Evolutionary conservation across 2,329 filamentous ascomycete species (phyloP), one percentile per base, ranked within the genome.

Genomic region (Orbilia oligospora): DNA sequence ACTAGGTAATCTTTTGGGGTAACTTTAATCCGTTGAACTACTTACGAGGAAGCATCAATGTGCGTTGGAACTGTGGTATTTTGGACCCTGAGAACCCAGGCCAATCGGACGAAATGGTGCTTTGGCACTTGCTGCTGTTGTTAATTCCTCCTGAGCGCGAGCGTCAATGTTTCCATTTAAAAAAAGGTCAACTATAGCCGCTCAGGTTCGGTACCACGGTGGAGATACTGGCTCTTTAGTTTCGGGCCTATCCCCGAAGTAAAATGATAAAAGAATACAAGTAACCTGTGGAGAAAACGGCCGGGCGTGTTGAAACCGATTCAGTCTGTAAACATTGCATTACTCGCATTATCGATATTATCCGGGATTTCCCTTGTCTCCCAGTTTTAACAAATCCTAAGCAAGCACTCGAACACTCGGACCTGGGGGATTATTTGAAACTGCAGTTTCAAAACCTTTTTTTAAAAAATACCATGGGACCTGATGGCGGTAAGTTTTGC

Each of bases 341-440:
- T 18, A 22, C 53, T 58, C 6, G 53, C 53, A 58, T 61, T 22
- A 41, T 41, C 38, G 12, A 41, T 36, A 36, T 58, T 30, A 22
- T 41, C 55, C 30, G 6, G 55, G 55, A n/a, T 4, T 44, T 36
- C 38, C 55, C 55, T 41, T 22, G 55, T 24, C 5, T 36, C 33
- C 33, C 4, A 36, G 33, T 36, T 36, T 9, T 9, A 30, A 30
- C 4, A 8, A 30, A 3, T 8, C 30, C 3, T 30, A 30, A 8
- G 3, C 30, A 8, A 8, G 8, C 8, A 30, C 30, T 30, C 8
- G 30, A 30, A 8, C 30, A 30, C 33, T 8, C 9, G 8, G 33
- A 12, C 6, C 9, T 36, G 9, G 33, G 27, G 49, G 20, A 20
- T 14, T 44, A 70, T 36, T 61, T 70, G 66, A 70, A 70, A 70